Conservation (phyloP, 2,329 filamentous ascomycete species). For the Trichoderma atroviride region DNA sequence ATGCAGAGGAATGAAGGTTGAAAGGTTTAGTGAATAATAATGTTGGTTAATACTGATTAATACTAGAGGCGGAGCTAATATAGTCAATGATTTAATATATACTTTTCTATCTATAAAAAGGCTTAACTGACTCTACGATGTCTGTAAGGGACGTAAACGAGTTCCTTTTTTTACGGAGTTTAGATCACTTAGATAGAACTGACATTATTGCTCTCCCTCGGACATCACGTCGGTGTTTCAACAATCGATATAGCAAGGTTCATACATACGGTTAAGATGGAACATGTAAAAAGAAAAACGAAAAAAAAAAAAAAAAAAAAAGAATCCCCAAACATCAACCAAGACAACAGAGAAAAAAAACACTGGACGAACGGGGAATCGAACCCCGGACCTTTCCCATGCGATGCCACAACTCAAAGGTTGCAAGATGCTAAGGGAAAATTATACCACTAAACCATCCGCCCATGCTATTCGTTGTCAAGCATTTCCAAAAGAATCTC, state of each 20-base stretch:
- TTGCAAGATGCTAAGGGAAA: conserved; percentile 26
- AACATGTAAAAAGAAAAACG: no score
- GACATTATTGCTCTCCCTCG: not conserved
- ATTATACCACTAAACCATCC: conserved; percentile 28
- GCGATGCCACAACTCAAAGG: not conserved
- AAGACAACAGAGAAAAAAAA: not conserved
- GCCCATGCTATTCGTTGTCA: conserved; percentile 5
- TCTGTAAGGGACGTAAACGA: not conserved
- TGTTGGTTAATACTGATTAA: not conserved
- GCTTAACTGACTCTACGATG: not conserved
- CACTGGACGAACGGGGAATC: conserved; percentile 29
- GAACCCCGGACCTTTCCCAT: conserved; percentile 30
- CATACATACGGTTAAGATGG: no score
- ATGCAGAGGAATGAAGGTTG: not conserved
- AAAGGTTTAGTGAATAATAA: not conserved
- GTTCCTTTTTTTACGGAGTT: not conserved
- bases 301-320: no score
- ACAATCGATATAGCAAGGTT: not conserved
- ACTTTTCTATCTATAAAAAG: not conserved
- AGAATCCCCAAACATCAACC: not conserved
- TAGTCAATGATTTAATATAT: not conserved
- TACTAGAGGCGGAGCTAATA: not conserved
- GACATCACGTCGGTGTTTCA: not conserved
- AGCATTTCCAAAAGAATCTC: not conserved
- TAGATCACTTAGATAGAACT: not conserved